Conservation (phyloP, 345 rosid genomes). For the Bretschneidera sinensis region DNA sequence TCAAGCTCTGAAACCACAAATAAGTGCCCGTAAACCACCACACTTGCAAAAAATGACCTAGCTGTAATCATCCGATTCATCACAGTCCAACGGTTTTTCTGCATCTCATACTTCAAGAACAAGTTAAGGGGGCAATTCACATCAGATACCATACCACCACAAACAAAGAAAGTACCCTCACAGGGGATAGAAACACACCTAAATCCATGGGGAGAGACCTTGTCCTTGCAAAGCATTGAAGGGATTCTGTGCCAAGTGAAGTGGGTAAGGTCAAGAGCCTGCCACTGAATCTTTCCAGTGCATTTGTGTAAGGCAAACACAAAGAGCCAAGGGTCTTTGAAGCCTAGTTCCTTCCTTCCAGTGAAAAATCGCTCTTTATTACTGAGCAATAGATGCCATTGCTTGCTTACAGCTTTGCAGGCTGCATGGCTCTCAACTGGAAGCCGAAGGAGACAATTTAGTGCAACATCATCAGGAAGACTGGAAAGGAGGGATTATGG, state of each 20-base stretch:
- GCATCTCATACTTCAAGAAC: slow-evolving; percentile 77
- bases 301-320: slow-evolving; percentile 69
- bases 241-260: slow-evolving; percentile 83
- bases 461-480: slow-evolving; percentile 84
- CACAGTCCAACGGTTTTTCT: slow-evolving; percentile 76
- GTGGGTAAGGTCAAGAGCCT: slow-evolving; percentile 63
- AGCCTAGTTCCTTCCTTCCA: slow-evolving; percentile 58
- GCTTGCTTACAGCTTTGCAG: slow-evolving; percentile 68
- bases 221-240: slow-evolving; percentile 74
- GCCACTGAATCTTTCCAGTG: slow-evolving; percentile 80
- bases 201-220: slow-evolving; percentile 72
- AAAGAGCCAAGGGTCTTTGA: slow-evolving; percentile 82
- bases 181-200: slow-evolving; percentile 58
- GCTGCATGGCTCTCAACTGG: slow-evolving; percentile 64
- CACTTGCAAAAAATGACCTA: slow-evolving; percentile 75
- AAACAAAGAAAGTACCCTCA: slow-evolving; percentile 64
- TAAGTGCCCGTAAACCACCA: slow-evolving; percentile 58
- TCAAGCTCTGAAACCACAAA: slow-evolving; percentile 80
- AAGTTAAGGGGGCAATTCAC: slow-evolving; percentile 70
- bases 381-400: slow-evolving; percentile 68
- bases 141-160: slow-evolving; percentile 84
- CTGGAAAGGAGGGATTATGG: slow-evolving; percentile 70
- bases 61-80: slow-evolving; percentile 56
- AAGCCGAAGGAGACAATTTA: slow-evolving; percentile 68
- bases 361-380: slow-evolving; percentile 67